Evolutionary conservation across 2,329 filamentous ascomycete genomes (phyloP), one percentile per base, ranked within the genome.

Genomic region (Penicillium thymicola): DNA sequence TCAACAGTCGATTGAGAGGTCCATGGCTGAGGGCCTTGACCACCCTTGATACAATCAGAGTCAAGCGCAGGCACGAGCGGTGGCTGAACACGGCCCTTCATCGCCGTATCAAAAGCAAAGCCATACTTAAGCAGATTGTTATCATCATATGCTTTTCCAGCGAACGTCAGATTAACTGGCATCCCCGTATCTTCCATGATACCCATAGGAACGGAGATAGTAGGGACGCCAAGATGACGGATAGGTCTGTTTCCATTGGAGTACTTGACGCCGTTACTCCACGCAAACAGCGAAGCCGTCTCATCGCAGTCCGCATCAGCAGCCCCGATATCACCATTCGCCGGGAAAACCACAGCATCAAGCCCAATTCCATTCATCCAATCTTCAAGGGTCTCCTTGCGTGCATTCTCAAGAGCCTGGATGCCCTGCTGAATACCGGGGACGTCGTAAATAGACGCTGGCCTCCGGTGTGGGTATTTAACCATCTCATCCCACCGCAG

Each of bases 121-220:
- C 64, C 68, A 49, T 67, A 70, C n/a, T 59, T 58, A 5, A 70
- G 58, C 25, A 70, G 51, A 13, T 54, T 59, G 5, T 53, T 64
- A 54, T 84, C 82, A 0, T 75, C 70, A 45, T 80, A 81, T 1
- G 78, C 79, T 34, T 74, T 79, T 0, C 77, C 78, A 0, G 77
- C 79, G 63, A 85, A 82, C 0, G 81, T 83, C 11, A 84, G 60
- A 27, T 80, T 80, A 0, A 83, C 73, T 0, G 82, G 82, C 77
- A 85, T 82, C 0, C 65, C 59, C 45, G 72, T 79, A 9, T 76
- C 71, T 1, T 59, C 63, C 71, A 83, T 75, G 1, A 75, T 55
- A 0, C 82, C 82, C 82, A 84, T 84, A 0, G 81, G 77, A 0
- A 83, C 79, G 0, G 75, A 80, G 2, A 85, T 74, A 0, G 79